These are phyloP conservation scores for Kodamaea sp. DNA, from an alignment of 1,139 yeast species.

Conservation along the genomic window DNA sequence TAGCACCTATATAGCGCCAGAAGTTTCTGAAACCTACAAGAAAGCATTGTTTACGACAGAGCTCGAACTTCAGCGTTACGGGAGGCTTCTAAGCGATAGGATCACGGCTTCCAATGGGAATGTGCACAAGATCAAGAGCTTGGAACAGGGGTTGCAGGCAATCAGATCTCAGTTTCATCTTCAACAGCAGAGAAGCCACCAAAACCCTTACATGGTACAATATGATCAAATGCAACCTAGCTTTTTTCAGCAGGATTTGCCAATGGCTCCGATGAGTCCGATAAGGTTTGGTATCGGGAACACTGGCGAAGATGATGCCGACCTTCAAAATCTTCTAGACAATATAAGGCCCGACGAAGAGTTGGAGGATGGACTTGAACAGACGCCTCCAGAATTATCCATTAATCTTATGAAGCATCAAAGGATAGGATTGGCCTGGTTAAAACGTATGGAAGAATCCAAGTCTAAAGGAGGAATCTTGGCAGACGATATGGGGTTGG, in stretches of 20 bases:
- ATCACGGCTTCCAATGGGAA: neutral
- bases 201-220: conserved; percentile 1
- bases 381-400: conserved; percentile 70
- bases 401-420: conserved; percentile 80
- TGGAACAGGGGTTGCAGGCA: conserved; percentile 1
- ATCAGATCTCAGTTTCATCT: conserved; percentile 1
- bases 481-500: conserved; percentile 95
- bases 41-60: conserved; percentile 5
- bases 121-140: conserved; percentile 1
- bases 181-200: neutral
- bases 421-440: conserved; percentile 82
- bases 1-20: neutral
- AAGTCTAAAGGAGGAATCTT: conserved; percentile 71
- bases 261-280: neutral
- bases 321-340: conserved; percentile 54
- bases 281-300: neutral
- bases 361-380: conserved; percentile 42
- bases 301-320: conserved; percentile 31
- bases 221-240: neutral
- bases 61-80: conserved; percentile 6
- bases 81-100: conserved; percentile 3
- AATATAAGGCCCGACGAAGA: conserved; percentile 66
- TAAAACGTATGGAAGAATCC: conserved; percentile 64
- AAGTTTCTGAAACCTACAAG: conserved; percentile 2
- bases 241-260: neutral